Evolutionary conservation across 768 basidiomycete genomes (phyloP), one percentile per base, ranked within the genome.

Genomic region (Amylocystis lapponica): DNA sequence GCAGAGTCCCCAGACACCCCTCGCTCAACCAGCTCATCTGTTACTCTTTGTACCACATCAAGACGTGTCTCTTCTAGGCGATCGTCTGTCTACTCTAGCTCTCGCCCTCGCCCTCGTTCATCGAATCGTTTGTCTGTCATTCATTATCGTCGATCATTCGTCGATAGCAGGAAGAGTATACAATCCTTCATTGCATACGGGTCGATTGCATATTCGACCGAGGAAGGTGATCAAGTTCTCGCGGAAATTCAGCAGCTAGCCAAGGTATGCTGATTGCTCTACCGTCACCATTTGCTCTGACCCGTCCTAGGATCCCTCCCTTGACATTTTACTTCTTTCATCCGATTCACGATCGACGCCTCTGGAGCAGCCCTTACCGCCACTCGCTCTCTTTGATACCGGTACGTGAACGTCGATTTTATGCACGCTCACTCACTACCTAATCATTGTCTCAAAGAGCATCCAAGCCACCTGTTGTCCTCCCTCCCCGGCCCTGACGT

Each of bases 51-150:
- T 50, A 42, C 40, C 27, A 36, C 45, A 27, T 51, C 53, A 16
- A 38, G 40, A 22, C 46, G 42, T 8, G 32, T 16, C 3, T 51
- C 53, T 12, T 36, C 48, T 36, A 39, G 48, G 12, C 25, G 26
- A 49, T 54, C 66, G 43, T 65, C 66, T 44, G 60, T 62, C 47
- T 59, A 62, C 44, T 58, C 63, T 26, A 47, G 53, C 35, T 54
- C 64, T 43, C 54, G 55, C 38, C 51, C 56, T 39, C 65, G 55
- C 43, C 39, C 60, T 48, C 56, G 59, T 36, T 61, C 58, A 9
- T 38, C 54, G 41, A 65, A 60, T 50, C 65, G 54, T 23, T 32
- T 67, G 21, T 67, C 66, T 21, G 50, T 60, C 3, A 58, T 66
- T 39, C 60, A 58, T 35, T 65, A 61, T 48, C 63, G 62, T 45